Percentiles rank a stretch among this genome's conserved stretches.
Evolutionary conservation across 1,284 basidiomycete genomes (phyloP).

Genomic region (Gastroboletus turbinatus): DNA sequence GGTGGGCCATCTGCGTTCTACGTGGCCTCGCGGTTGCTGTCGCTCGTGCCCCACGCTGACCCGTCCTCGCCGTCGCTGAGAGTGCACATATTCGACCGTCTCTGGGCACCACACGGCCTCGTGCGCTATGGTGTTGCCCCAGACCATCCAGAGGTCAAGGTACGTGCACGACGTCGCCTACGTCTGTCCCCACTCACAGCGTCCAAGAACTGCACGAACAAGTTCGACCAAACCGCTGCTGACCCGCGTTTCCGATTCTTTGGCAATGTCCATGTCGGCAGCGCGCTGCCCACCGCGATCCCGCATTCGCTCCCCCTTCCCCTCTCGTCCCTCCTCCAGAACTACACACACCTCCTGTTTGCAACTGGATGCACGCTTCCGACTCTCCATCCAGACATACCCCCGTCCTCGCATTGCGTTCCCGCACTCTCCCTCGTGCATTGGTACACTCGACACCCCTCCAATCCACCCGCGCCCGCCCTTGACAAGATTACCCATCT

Average conservation of each 20-base stretch:
- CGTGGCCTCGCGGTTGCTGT: conserved; percentile 80
- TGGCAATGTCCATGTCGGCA: conserved; percentile 84
- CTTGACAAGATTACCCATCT: conserved; percentile 69
- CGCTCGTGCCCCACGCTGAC: conserved; percentile 50
- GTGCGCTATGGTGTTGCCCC: conserved; percentile 97
- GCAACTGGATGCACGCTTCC: conserved; percentile 78
- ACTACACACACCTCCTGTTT: conserved; percentile 83
- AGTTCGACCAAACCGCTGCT: conserved; percentile 78
- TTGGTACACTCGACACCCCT: conserved; percentile 97
- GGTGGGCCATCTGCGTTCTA: conserved; percentile 96
- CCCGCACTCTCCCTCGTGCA: conserved; percentile 89
- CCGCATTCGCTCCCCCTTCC: conserved; percentile 55
- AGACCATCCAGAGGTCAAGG: conserved; percentile 99
- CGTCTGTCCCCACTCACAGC: conserved; percentile 11
- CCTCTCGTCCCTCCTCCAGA: conserved; percentile 53
- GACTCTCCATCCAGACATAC: conserved; percentile 53
- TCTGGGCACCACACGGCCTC: conserved; percentile 94
- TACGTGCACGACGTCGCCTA: conserved; percentile 35
- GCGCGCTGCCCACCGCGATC: conserved; percentile 37
- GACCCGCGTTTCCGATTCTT: conserved; percentile 87
- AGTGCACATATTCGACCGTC: conserved; percentile 89
- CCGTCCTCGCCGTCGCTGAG: conserved; percentile 44
- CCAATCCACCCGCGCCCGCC: conserved; percentile 53
- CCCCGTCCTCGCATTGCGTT: conserved; percentile 56
- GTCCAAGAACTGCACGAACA: conserved; percentile 90